phyloP scores from a whole-genome alignment of 1,139 yeast species.

The Hyphopichia khmerensis region DNA sequence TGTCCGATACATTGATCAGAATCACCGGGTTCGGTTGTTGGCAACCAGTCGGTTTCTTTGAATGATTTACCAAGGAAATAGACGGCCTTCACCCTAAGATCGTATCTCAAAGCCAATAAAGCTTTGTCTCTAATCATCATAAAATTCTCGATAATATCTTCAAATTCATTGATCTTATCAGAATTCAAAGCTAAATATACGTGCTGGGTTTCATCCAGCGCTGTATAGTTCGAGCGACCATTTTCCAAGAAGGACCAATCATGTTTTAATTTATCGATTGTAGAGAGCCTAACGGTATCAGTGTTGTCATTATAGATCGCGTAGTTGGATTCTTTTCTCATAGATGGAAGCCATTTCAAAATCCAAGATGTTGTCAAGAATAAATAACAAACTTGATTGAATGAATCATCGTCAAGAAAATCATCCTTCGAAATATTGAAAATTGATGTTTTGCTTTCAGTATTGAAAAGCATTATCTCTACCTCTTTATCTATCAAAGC shows the following conservation, averaged over 20 bases:
- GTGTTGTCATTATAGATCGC: conserved; percentile 24
- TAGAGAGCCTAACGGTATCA: conserved; percentile 20
- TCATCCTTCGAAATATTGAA: conserved; percentile 41
- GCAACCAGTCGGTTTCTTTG: conserved; percentile 42
- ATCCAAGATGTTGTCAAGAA: conserved; percentile 49
- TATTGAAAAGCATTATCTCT: conserved; percentile 29
- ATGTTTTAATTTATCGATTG: conserved; percentile 47
- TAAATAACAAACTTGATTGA: conserved; percentile 50
- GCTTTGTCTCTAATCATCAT: conserved; percentile 47
- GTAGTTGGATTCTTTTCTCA: conserved; percentile 44
- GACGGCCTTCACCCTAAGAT: conserved; percentile 60
- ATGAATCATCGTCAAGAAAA: conserved; percentile 41
- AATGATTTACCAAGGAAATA: conserved; percentile 56
- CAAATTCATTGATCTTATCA: conserved; percentile 46
- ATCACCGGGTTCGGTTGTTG: conserved; percentile 55
- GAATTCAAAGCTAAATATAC: conserved; percentile 36
- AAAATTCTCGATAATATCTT: conserved; percentile 44
- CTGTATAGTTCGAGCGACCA: conserved; percentile 28
- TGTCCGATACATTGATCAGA: conserved; percentile 61
- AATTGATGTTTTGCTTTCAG: conserved; percentile 15
- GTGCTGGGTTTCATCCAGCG: conserved; percentile 16
- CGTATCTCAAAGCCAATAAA: conserved; percentile 61
- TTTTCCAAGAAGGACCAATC: conserved; percentile 60
- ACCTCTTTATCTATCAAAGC: conserved; percentile 33
- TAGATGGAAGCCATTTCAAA: conserved; percentile 54